Evolutionary conservation across 257 asterid species (phyloP).

Genomic region (Buddleja alternifolia): DNA sequence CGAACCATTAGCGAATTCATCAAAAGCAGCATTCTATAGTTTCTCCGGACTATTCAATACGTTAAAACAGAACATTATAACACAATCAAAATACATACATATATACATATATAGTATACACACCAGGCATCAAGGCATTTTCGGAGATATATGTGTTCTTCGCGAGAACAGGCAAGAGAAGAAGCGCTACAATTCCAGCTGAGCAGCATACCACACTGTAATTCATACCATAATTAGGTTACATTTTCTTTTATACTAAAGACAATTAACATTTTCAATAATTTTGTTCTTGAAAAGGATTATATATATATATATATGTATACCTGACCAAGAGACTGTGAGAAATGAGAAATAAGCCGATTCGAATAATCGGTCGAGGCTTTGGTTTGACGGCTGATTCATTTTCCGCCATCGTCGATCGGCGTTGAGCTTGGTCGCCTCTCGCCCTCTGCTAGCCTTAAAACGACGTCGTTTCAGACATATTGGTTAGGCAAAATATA

Average conservation of each 20-base stretch:
- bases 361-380: conserved; percentile 85
- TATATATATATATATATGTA: background rate
- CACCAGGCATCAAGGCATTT: conserved; percentile 98
- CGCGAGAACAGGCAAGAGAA: conserved; percentile 86
- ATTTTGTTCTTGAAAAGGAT: background rate
- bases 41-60: background rate
- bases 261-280: conserved; percentile 3
- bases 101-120: conserved; percentile 13
- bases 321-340: conserved; percentile 77
- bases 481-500: too few relatives aligned
- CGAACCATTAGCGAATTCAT: background rate
- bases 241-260: background rate
- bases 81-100: background rate
- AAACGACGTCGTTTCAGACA: background rate
- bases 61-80: background rate
- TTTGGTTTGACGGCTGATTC: conserved; percentile 50
- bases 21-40: conserved; percentile 4
- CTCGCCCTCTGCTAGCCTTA: background rate
- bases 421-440: conserved; percentile 28
- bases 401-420: conserved; percentile 57
- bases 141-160: conserved; percentile 89
- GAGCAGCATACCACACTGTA: conserved; percentile 73
- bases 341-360: conserved; percentile 73
- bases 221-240: conserved; percentile 31
- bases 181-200: conserved; percentile 77